Evolutionary conservation across 2,329 filamentous ascomycete genomes (phyloP).

Genomic region (Microdochium trichocladiopsis): DNA sequence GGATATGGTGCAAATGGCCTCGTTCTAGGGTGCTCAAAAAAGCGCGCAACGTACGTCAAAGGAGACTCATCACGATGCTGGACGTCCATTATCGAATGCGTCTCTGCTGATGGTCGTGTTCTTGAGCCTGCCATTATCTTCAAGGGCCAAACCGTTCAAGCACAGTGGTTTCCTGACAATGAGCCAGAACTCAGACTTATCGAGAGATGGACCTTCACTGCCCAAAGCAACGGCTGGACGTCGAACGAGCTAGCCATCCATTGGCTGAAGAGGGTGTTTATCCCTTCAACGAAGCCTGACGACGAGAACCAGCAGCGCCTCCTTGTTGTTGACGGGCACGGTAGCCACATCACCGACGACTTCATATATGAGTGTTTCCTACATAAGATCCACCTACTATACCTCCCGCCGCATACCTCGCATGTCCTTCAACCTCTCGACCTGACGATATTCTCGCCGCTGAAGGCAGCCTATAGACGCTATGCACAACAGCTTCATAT

Average conservation of each 20-base stretch:
- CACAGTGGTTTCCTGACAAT: slow-evolving; percentile 9
- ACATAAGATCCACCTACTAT: slow-evolving; percentile 10
- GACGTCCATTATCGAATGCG: slow-evolving; percentile 11
- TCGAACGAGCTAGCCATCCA: slow-evolving; percentile 8
- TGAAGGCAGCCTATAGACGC: slow-evolving; percentile 2
- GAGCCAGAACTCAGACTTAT: slow-evolving; percentile 2
- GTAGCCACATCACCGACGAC: slow-evolving; percentile 8
- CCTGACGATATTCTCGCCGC: slow-evolving; percentile 3
- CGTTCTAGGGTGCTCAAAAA: slow-evolving; percentile 4
- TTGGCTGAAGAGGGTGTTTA: slow-evolving; percentile 11
- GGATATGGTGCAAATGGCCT: slow-evolving; percentile 3
- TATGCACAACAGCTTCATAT: background rate
- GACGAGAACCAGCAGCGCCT: slow-evolving; percentile 2
- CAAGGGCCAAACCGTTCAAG: slow-evolving; percentile 9
- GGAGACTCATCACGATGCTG: slow-evolving; percentile 6
- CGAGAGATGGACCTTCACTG: slow-evolving; percentile 8
- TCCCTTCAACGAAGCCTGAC: slow-evolving; percentile 4
- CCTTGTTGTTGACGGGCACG: slow-evolving; percentile 10
- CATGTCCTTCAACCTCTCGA: slow-evolving; percentile 12
- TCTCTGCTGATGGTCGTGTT: slow-evolving; percentile 5
- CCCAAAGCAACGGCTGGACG: slow-evolving; percentile 12
- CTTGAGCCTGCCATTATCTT: slow-evolving; percentile 12
- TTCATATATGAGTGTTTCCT: slow-evolving; percentile 10
- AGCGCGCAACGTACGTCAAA: slow-evolving; percentile 2
- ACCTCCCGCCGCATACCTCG: slow-evolving; percentile 14